phyloP scores from a whole-genome alignment of 768 basidiomycete species.

The Termitomyces sp. region DNA sequence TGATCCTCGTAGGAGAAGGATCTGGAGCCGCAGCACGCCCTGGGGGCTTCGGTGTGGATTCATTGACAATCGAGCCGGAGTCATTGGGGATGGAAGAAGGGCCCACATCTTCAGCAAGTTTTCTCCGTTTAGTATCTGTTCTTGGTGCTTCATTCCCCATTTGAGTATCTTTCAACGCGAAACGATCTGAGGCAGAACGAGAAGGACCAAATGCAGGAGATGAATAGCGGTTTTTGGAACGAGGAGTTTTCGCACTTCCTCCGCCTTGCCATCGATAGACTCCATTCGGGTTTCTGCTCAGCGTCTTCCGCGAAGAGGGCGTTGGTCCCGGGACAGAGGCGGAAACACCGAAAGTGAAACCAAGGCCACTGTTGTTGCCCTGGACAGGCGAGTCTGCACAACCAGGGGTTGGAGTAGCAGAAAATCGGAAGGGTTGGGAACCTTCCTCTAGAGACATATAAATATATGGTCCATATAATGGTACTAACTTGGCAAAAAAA shows the following conservation, averaged over 20 bases:
- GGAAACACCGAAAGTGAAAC: conserved; percentile 16
- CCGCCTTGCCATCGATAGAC: conserved; percentile 70
- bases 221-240: conserved; percentile 57
- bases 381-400: conserved; percentile 31
- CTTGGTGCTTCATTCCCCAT: conserved; percentile 30
- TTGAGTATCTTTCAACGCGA: conserved; percentile 30
- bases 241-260: conserved; percentile 56
- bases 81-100: conserved; percentile 27
- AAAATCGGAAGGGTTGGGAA: conserved; percentile 60
- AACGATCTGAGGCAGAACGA: conserved; percentile 34
- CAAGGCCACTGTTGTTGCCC: conserved; percentile 13
- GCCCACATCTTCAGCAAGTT: conserved; percentile 41
- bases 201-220: conserved; percentile 70
- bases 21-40: conserved; percentile 29
- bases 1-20: conserved; percentile 26
- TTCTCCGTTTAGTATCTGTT: conserved; percentile 57
- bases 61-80: conserved; percentile 11
- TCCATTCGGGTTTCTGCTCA: conserved; percentile 73
- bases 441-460: conserved; percentile 23
- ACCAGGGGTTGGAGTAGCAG: conserved; percentile 38
- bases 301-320: conserved; percentile 43
- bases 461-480: neutral
- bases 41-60: conserved; percentile 16
- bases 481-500: neutral
- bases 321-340: conserved; percentile 15